Evolutionary conservation across 768 basidiomycete species (phyloP).

Genomic region (Pulveroboletus sp.): DNA sequence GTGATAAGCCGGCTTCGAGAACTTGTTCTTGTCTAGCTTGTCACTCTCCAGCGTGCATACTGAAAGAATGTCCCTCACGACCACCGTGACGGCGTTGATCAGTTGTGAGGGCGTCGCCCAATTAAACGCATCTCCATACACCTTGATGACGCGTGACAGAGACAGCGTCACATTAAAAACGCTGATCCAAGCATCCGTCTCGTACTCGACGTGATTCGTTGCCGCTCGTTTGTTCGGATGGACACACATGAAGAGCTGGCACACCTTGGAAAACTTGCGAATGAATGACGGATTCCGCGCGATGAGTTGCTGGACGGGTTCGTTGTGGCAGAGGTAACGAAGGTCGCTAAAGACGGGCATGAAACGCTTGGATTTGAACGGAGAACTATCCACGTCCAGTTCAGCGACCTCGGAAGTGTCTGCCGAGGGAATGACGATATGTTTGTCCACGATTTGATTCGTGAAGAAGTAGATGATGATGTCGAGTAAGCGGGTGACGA

Average conservation of each 20-base stretch:
- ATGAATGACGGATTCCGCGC: constrained; percentile 65
- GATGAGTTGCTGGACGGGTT: constrained; percentile 76
- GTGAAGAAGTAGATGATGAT: constrained; percentile 93
- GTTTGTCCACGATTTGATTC: constrained; percentile 75
- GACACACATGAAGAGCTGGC: constrained; percentile 89
- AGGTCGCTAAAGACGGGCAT: constrained; percentile 93
- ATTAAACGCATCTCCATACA: constrained; percentile 82
- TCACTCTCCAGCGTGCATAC: constrained; percentile 68
- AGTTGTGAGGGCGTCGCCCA: constrained; percentile 55
- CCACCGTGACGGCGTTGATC: constrained; percentile 60
- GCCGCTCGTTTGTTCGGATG: constrained; percentile 86
- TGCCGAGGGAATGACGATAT: constrained; percentile 41
- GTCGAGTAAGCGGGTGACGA: constrained; percentile 72
- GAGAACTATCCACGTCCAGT: constrained; percentile 78
- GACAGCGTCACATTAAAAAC: constrained; percentile 95
- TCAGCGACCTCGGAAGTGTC: constrained; percentile 23
- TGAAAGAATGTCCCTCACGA: constrained; percentile 66
- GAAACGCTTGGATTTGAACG: constrained; percentile 94
- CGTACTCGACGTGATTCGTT: constrained; percentile 88
- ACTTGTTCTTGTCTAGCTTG: constrained; percentile 63
- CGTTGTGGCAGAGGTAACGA: constrained; percentile 77
- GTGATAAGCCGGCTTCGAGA: constrained; percentile 59
- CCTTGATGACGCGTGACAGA: constrained; percentile 82
- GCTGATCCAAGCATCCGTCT: constrained; percentile 94
- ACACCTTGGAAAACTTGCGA: constrained; percentile 66